Evolutionary conservation across 2,329 filamentous ascomycete genomes (phyloP), one percentile per base, ranked within the genome.

Genomic region (Ophiostoma fasciatum): DNA sequence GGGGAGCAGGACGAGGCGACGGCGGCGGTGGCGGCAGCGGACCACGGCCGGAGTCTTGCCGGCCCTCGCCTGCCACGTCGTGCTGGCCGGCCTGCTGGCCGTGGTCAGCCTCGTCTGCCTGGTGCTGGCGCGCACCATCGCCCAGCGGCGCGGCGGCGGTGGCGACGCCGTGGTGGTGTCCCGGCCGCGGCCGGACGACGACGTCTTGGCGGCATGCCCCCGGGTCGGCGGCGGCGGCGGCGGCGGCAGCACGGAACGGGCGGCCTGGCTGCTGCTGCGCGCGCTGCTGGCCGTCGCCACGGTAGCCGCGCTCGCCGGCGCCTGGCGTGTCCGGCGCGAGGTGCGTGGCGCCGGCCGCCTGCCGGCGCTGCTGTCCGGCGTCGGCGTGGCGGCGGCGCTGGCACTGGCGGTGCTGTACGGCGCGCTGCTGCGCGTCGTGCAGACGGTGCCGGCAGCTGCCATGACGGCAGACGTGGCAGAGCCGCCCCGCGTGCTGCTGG

Each of bases 21-120:
- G n/a, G n/a, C n/a, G n/a, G n/a, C n/a, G n/a, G n/a, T n/a, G n/a
- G n/a, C n/a, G n/a, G n/a, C n/a, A n/a, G n/a, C n/a, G n/a, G n/a
- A n/a, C n/a, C n/a, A n/a, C n/a, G n/a, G n/a, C n/a, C n/a, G n/a
- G n/a, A n/a, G n/a, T n/a, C 41, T 52, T 28, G 2, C 15, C 14
- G 30, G 45, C 55, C 28, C 54, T 51, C 2, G 66, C 66, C 7
- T 70, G 67, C 66, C 56, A 61, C 41, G 60, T 57, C 7, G 65
- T 64, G 20, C 51, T 67, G 13, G 52, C 58, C n/a, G 49, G 57
- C 30, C 33, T 63, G 13, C 42, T 64, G 25, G 49, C 55, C n/a
- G 43, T 61, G 18, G 52, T 51, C 7, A 54, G 55, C 19, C 49
- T 66, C 17, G 48, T 53, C 8, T 51, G 51, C 35, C 45, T 64